Evolutionary conservation across 2,329 filamentous ascomycete species (phyloP), one percentile per base, ranked within the genome.

Genomic region (Ceratocystis huliohia): DNA sequence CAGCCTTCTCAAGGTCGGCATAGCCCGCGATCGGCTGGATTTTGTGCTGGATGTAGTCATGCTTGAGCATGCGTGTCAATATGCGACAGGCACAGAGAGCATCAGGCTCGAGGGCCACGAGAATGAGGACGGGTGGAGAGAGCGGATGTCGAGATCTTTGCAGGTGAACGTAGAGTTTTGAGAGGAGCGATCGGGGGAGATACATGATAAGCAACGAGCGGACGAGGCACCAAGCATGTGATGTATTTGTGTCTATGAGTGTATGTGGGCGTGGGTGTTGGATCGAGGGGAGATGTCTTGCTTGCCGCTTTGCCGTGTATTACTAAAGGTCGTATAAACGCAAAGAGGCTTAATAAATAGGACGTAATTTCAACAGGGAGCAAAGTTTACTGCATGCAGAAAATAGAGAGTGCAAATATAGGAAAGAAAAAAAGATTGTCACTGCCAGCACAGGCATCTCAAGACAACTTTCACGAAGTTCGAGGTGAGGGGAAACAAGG

Each of bases 11-110:
- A 61, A 99, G 84, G 74, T 97, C 94, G 70, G 85, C 87, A 84
- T 96, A 97, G 66, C 94, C 94, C 22, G 90, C 85, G 65, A 99
- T 88, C 1, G 94, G 94, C 73, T 96, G 90, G 73, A 97, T 96
- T 77, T 96, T 97, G 79, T 97, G 93, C 15, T 88, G 89, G 71
- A 99, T 96, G 74, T 96, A 97, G 79, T 99, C 94, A 80, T 93
- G 88, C 77, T 96, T 96, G 68, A 99, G 81, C n/a, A 99, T 82
- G 63, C 88, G 84, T 2, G 93, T 96, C 61, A 99, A 84, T 69
- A 99, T 96, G 69, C 92, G 91, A 75, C 91, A 96, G 69, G 92
- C 94, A 76, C 93, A 97, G 69, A 99, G 85, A 69, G 94, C 89
- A 78, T 99, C 94, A 66, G 94, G 91, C 73, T 96, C 93, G 74